Evolutionary conservation across 106 monocot genomes (phyloP).

Genomic region (Iris macrosiphon): DNA sequence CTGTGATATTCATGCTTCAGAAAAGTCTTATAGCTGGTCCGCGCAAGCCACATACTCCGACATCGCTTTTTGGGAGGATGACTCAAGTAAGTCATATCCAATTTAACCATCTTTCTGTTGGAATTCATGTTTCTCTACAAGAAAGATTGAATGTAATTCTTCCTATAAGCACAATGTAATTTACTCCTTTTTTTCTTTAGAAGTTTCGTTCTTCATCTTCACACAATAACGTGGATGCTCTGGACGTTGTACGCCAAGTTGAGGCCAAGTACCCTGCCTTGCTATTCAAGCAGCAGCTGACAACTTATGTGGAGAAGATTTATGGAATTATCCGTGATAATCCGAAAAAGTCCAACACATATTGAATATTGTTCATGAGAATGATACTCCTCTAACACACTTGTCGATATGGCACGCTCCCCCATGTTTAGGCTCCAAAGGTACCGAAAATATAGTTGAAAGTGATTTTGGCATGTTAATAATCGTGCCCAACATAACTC

Average conservation of each 20-base stretch:
- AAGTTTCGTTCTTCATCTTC: slow-evolving; percentile 76
- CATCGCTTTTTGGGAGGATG: slow-evolving; percentile 95
- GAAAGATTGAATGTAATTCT: background rate
- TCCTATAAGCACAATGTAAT: no score
- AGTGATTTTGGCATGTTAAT: no score
- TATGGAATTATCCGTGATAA: slow-evolving; percentile 94
- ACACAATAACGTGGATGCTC: slow-evolving; percentile 51
- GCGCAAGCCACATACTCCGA: slow-evolving; percentile 52
- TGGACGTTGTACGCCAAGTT: slow-evolving; percentile 56
- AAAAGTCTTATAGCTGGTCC: slow-evolving; percentile 70
- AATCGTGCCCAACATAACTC: no score
- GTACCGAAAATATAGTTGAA: no score
- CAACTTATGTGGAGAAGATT: slow-evolving; percentile 90
- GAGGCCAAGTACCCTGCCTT: slow-evolving; percentile 86
- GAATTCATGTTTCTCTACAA: background rate
- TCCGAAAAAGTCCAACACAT: slow-evolving; percentile 77
- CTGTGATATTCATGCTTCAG: slow-evolving; percentile 80
- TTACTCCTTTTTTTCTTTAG: slow-evolving; percentile 26
- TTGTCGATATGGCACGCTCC: no score
- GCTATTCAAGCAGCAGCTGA: slow-evolving; percentile 92
- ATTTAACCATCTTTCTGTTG: background rate
- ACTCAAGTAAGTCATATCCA: slow-evolving; percentile 40
- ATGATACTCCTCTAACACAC: no score
- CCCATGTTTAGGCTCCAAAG: no score
- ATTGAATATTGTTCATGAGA: no score